Evolutionary conservation across 2,329 filamentous ascomycete species (phyloP).

Genomic region (Emmonsiellopsis sp.): DNA sequence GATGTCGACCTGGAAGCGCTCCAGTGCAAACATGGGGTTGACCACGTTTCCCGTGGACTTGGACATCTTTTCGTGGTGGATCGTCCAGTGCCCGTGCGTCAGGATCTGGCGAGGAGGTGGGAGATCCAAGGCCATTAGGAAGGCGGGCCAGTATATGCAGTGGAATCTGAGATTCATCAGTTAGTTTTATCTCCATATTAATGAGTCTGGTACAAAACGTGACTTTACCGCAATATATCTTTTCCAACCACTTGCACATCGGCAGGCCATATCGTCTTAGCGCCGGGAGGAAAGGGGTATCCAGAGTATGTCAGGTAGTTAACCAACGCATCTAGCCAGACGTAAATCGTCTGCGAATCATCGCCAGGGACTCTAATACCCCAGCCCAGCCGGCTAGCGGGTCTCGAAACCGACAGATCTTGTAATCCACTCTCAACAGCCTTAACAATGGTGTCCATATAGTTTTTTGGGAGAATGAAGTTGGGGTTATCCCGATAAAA

Average conservation of each 20-base stretch:
- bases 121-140: conserved; percentile 79
- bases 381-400: conserved; percentile 68
- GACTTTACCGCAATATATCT: conserved; percentile 65
- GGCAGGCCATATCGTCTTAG: conserved; percentile 71
- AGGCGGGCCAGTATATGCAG: conserved; percentile 95
- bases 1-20: conserved; percentile 77
- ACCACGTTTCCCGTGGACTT: conserved; percentile 94
- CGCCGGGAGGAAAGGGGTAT: conserved; percentile 63
- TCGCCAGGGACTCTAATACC: conserved; percentile 84
- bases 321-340: conserved; percentile 92
- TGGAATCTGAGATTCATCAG: conserved; percentile 53
- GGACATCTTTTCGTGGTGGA: conserved; percentile 88
- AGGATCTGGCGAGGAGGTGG: conserved; percentile 70
- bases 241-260: conserved; percentile 92
- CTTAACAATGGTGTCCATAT: conserved; percentile 68
- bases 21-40: conserved; percentile 82
- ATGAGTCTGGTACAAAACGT: background rate
- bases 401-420: conserved; percentile 84
- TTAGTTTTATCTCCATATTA: background rate
- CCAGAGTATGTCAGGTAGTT: conserved; percentile 88
- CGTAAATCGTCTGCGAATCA: conserved; percentile 81
- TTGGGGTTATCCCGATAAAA: conserved; percentile 70
- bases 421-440: conserved; percentile 70
- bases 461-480: conserved; percentile 63
- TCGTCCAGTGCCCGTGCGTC: conserved; percentile 91